A percentile compares a stretch with the other conserved stretches of the same genome.
Conservation (phyloP, 305 asterid genomes). For the Ilex paraguariensis region DNA sequence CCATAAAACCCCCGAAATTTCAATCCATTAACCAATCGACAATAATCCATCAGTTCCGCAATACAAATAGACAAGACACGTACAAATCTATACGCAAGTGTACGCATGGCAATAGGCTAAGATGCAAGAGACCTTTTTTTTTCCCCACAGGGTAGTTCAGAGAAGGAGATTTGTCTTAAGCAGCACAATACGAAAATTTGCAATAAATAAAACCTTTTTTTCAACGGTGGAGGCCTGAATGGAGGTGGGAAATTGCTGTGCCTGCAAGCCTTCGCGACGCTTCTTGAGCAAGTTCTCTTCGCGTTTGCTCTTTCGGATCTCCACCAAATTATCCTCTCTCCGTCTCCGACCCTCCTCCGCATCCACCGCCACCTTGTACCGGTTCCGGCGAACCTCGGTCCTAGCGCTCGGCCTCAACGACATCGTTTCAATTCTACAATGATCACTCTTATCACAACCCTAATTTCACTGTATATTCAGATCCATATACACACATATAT, state of each 20-base stretch:
- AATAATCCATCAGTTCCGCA: neutral
- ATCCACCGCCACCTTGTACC: conserved; percentile 92
- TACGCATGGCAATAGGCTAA: too few species aligned
- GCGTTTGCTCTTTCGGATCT: conserved; percentile 91
- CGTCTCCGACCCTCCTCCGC: conserved; percentile 98
- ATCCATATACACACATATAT: too few species aligned
- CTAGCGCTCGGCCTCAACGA: conserved; percentile 83
- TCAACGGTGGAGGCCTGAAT: conserved; percentile 46
- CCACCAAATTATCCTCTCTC: conserved; percentile 94
- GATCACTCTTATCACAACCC: neutral
- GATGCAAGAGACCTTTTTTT: too few species aligned
- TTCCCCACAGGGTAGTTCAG: neutral
- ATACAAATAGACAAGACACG: too few species aligned
- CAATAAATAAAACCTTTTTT: conserved; percentile 38
- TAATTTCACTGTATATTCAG: too few species aligned
- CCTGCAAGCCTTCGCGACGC: conserved; percentile 79
- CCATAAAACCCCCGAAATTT: too few species aligned
- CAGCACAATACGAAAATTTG: neutral
- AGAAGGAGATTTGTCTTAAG: too few species aligned
- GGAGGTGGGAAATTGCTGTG: conserved; percentile 48
- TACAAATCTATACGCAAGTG: too few species aligned
- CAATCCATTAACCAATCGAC: neutral
- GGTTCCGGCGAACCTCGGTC: conserved; percentile 84
- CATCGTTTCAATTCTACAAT: conserved; percentile 36
- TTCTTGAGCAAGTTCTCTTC: conserved; percentile 92